Percentiles rank a stretch among this genome's conserved stretches.
Conservation (phyloP, 2,329 filamentous ascomycete genomes). For the Dactylonectria estremocensis region DNA sequence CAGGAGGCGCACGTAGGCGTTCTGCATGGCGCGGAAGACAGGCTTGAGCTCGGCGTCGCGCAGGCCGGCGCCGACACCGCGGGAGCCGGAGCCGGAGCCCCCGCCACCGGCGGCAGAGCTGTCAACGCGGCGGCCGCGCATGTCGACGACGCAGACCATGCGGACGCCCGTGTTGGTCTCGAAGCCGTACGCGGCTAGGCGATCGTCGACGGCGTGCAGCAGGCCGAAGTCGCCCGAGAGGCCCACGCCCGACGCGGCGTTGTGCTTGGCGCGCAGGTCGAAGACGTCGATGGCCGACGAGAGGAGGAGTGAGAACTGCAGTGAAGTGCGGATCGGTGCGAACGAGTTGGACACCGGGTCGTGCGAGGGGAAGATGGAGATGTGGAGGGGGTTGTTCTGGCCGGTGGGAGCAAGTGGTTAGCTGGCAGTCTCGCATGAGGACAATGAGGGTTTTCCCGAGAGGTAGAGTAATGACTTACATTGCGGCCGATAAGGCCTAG, state of each 20-base stretch:
- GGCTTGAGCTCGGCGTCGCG: constrained; percentile 90
- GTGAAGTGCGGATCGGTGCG: constrained; percentile 75
- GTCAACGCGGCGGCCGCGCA: constrained; percentile 78
- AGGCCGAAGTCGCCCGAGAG: constrained; percentile 90
- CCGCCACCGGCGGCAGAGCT: constrained; percentile 55
- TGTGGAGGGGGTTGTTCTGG: constrained; percentile 96
- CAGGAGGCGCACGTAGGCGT: constrained; percentile 88
- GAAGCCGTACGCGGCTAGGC: constrained; percentile 94
- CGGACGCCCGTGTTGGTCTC: constrained; percentile 96
- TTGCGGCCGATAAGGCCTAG: constrained; percentile 95
- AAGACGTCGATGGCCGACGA: constrained; percentile 96
- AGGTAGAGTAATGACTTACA: constrained; percentile 64
- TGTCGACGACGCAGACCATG: constrained; percentile 91
- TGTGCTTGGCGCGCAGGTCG: constrained; percentile 83
- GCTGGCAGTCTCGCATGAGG: background rate
- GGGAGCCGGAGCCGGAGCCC: constrained; percentile 36
- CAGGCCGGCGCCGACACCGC: constrained; percentile 73
- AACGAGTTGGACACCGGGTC: constrained; percentile 68
- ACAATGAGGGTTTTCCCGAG: background rate
- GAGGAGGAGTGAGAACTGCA: constrained; percentile 93
- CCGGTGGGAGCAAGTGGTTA: constrained; percentile 5
- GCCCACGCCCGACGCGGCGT: constrained; percentile 65
- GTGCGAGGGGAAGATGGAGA: constrained; percentile 88
- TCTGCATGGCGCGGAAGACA: constrained; percentile 92
- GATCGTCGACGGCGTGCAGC: constrained; percentile 93